phyloP scores from a whole-genome alignment of 2,329 filamentous ascomycete genomes.

The Alternaria postmessia region DNA sequence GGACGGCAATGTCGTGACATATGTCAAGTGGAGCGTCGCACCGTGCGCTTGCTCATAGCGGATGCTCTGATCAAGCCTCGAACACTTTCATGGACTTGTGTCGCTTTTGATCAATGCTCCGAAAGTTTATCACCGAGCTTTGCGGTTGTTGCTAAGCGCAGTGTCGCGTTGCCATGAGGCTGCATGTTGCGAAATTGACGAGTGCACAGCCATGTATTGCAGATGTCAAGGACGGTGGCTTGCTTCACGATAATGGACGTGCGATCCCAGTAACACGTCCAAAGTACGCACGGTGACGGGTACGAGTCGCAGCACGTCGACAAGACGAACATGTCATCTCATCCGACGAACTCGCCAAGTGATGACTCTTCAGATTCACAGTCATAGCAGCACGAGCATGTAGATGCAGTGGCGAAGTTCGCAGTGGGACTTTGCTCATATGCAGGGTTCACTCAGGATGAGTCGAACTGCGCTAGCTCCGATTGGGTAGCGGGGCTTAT shows the following conservation, averaged over 20 bases:
- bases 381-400: background rate
- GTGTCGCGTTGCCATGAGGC: background rate
- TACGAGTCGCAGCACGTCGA: conserved; percentile 12
- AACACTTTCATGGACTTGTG: background rate
- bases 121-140: conserved; percentile 1
- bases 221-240: conserved; percentile 17
- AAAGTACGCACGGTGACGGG: conserved; percentile 22
- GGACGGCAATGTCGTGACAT: background rate
- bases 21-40: conserved; percentile 1
- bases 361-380: conserved; percentile 16
- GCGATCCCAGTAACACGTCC: conserved; percentile 14
- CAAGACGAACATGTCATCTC: background rate
- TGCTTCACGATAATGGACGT: conserved; percentile 18
- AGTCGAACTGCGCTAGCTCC: conserved; percentile 33
- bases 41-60: conserved; percentile 2
- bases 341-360: background rate
- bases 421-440: background rate
- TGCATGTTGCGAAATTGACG: background rate
- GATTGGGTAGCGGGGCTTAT: conserved; percentile 32
- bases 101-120: conserved; percentile 6
- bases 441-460: conserved; percentile 28
- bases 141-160: background rate
- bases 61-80: conserved; percentile 6
- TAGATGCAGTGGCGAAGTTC: conserved; percentile 3
- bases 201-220: conserved; percentile 3